Base-by-base conservation (phyloP, 2,329 filamentous ascomycete genomes). In the Knoxdaviesia capensis region DNA sequence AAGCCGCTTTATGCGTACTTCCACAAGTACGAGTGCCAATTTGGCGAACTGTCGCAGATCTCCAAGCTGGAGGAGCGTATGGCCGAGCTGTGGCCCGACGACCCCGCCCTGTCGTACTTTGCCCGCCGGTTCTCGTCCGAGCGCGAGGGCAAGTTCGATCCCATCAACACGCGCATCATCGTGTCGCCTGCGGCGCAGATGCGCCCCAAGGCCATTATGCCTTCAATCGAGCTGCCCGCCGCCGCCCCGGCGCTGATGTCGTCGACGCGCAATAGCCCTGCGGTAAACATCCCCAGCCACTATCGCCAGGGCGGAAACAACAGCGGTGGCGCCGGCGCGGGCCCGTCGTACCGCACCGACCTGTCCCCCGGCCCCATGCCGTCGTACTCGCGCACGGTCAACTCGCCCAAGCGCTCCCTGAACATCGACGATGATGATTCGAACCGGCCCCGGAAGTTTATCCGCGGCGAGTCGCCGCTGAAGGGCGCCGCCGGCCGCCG, bases 21-120 rank as follows among this genome's bases (percentile, higher is more conserved):
- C 57, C 88, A 98, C 60, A 80, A 87, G 51, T 94, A 93, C 55
- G 90, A 98, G 61, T 87, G 86, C 7, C 78, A 86, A 48, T 98
- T 87, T 53, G 90, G 92, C 43, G 90, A 98, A 55, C 69, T 96
- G 5, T 75, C 81, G 5, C 87, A 96, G 52, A 85, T 98, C 42
- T 75, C 77, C 48, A 90, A 92, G 55, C 68, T 98, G 10, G 92
- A 98, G 59, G 80, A 79, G 52, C 77, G 90, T 39, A 96, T 98
- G 86, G 72, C 74, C 28, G 86, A 94, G 53, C 68, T 94, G n/a
- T 98, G 85, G 58, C 87, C 87, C 0, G 77, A 87, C 45, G 88
- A 94, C 52, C 79, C 85, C 3, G 77, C 73, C 43, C 67, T 94
- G 35, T 62, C 68, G 9, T 74, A 76, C 46, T 96, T 94, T 56